Base-by-base conservation (phyloP, 2,329 filamentous ascomycete genomes). In the Hymenoscyphus infarciens region DNA sequence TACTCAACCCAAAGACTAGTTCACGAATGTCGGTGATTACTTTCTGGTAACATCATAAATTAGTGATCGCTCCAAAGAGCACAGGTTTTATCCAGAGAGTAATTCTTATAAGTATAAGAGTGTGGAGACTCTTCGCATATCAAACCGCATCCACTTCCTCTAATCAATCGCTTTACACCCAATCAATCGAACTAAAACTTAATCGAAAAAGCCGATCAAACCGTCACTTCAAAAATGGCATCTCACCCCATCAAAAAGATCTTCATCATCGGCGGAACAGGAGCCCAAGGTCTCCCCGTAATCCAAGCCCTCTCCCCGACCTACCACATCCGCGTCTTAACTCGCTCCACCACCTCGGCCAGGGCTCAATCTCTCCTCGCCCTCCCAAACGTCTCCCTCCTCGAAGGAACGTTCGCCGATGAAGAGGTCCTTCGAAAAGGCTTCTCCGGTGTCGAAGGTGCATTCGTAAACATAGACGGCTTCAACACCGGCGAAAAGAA, bases 381-480 rank as follows among this genome's bases (percentile, higher is more conserved):
- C 0, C 74, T 81, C 15, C 76, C 77, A 1, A 76, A 81, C 39
- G 78, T 84, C n/a, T 75, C 79, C 35, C 72, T 83, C 1, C 57
- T 82, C 7, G 69, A 77, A 59, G 82, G 83, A 33, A 79, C 77
- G 1, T 80, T 82, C 63, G 78, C 79, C 22, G 77, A 75, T 45
- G 81, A 83, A 66, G 63, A 66, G 0, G 71, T 75, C 62, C 77
- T 83, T 0, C 78, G 79, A 16, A 70, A 72, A 1, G 79, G 78
- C 0, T 80, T 82, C 67, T 67, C 68, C 10, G 79, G 77, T 5
- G 78, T 77, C 56, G 76, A 78, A 66, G 79, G 77, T n/a, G 81
- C 81, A 3, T 84, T 81, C 65, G 73, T 84, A 56, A 84, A 84
- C 68, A 79, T 82, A 52, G 82, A 84, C 65, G 80, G 81, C 15